These are phyloP conservation scores for Porphyra umbilicalis DNA, from an alignment of 31 red algal genomes.

Conservation along the genomic window DNA sequence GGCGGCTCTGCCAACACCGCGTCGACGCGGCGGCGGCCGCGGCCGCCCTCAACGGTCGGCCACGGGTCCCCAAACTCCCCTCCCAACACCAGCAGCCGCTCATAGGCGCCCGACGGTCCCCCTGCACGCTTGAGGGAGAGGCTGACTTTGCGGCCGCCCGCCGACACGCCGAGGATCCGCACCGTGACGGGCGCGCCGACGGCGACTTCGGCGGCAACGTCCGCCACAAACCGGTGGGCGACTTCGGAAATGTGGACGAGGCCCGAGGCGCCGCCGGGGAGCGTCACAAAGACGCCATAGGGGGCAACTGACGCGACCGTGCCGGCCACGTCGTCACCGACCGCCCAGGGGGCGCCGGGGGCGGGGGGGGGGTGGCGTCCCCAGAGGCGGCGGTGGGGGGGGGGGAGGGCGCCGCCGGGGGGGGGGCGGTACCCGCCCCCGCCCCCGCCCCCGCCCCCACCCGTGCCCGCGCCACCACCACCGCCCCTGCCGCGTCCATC, in stretches of 20 bases:
- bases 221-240: conserved; percentile 31
- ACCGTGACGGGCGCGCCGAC: conserved; percentile 34
- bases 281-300: conserved; percentile 52
- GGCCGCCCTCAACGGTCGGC: not conserved
- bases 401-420: not conserved
- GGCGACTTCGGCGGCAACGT: conserved; percentile 22
- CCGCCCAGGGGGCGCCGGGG: not conserved
- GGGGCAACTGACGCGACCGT: conserved; percentile 17
- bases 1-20: not conserved
- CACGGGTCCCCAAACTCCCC: conserved; percentile 69
- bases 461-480: not conserved
- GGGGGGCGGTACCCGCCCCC: not conserved
- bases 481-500: no score
- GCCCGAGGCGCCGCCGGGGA: conserved; percentile 14
- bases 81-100: conserved; percentile 36
- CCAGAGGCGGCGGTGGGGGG: not conserved
- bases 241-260: conserved; percentile 69
- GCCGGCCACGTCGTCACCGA: conserved; percentile 28
- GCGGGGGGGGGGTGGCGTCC: not conserved
- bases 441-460: not conserved
- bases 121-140: conserved; percentile 37
- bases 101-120: conserved; percentile 10
- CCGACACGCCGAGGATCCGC: conserved; percentile 35
- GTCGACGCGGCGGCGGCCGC: not conserved
- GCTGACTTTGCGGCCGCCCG: conserved; percentile 14